Conservation (phyloP, 2,329 filamentous ascomycete species). For the Aspergillus eucalypticola region DNA sequence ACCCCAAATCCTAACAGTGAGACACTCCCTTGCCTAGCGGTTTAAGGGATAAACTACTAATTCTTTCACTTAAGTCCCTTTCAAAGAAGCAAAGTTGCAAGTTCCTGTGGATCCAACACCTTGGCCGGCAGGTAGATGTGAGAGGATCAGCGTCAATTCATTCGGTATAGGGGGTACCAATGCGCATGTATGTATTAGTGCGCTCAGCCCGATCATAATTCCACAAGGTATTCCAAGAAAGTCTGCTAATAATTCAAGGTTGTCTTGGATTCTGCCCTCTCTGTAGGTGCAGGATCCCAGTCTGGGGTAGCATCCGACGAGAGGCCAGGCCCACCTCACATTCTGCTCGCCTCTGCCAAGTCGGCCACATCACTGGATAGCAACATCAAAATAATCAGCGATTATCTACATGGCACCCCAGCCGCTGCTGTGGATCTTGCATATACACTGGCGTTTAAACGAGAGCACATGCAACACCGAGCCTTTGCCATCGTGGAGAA, state of each 20-base stretch:
- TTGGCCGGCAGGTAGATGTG: slow-evolving; percentile 27
- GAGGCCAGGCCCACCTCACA: too few relatives aligned
- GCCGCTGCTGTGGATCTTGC: slow-evolving; percentile 13
- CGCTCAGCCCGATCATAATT: too few relatives aligned
- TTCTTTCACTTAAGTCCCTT: slow-evolving; percentile 14
- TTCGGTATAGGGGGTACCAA: slow-evolving; percentile 36
- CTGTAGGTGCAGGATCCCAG: too few relatives aligned
- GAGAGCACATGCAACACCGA: slow-evolving; percentile 19
- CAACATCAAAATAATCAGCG: slow-evolving; percentile 8
- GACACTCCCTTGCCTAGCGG: not conserved
- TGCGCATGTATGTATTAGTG: slow-evolving; percentile 19
- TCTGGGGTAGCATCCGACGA: too few relatives aligned
- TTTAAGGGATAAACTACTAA: not conserved
- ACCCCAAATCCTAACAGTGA: slow-evolving; percentile 28
- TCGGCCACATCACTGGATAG: slow-evolving; percentile 6
- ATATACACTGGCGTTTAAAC: slow-evolving; percentile 18
- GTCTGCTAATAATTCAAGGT: not conserved
- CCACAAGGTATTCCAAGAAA: not conserved
- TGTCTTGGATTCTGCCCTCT: slow-evolving; percentile 14
- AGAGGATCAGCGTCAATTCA: slow-evolving; percentile 34
- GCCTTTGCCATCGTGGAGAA: slow-evolving; percentile 13
- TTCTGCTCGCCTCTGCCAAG: not conserved
- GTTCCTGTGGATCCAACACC: slow-evolving; percentile 21
- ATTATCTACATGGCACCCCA: slow-evolving; percentile 11
- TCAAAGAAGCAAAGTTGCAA: slow-evolving; percentile 15